phyloP scores from a whole-genome alignment of 768 basidiomycete species.

The Leucocoprinus leucothites region DNA sequence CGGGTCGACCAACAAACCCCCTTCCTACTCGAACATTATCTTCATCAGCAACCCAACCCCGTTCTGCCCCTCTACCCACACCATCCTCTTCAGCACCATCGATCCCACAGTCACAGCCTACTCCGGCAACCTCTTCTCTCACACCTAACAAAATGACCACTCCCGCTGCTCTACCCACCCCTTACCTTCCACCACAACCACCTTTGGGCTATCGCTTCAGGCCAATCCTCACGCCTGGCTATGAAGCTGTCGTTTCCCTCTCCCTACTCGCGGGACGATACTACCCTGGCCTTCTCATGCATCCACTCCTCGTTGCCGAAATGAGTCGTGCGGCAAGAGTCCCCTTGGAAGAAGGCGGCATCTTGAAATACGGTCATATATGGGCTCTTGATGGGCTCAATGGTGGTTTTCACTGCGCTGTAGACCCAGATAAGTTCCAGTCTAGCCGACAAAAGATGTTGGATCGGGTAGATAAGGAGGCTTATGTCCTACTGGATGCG shows the following conservation, averaged over 20 bases:
- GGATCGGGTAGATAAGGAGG: slow-evolving; percentile 55
- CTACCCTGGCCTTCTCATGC: slow-evolving; percentile 67
- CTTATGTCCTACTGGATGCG: slow-evolving; percentile 37
- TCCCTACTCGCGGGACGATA: slow-evolving; percentile 77
- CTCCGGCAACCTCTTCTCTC: background rate
- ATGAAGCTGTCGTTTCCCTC: slow-evolving; percentile 67
- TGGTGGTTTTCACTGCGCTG: slow-evolving; percentile 63
- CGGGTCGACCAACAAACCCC: background rate
- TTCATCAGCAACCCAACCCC: background rate
- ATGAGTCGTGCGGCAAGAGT: slow-evolving; percentile 37
- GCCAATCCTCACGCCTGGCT: slow-evolving; percentile 54
- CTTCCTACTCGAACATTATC: slow-evolving; percentile 1
- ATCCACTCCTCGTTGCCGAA: slow-evolving; percentile 50
- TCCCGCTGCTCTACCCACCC: slow-evolving; percentile 10
- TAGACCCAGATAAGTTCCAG: slow-evolving; percentile 66
- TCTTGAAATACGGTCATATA: slow-evolving; percentile 47
- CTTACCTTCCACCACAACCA: slow-evolving; percentile 51
- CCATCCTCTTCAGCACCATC: background rate
- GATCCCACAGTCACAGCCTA: background rate
- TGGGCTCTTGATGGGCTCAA: slow-evolving; percentile 73
- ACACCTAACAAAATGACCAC: background rate
- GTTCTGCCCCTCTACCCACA: background rate
- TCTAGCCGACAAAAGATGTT: slow-evolving; percentile 52
- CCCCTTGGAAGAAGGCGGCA: slow-evolving; percentile 29
- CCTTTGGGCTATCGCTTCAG: slow-evolving; percentile 72